phyloP scores from a whole-genome alignment of 805 yeast genomes.

The Candida ovalis region DNA sequence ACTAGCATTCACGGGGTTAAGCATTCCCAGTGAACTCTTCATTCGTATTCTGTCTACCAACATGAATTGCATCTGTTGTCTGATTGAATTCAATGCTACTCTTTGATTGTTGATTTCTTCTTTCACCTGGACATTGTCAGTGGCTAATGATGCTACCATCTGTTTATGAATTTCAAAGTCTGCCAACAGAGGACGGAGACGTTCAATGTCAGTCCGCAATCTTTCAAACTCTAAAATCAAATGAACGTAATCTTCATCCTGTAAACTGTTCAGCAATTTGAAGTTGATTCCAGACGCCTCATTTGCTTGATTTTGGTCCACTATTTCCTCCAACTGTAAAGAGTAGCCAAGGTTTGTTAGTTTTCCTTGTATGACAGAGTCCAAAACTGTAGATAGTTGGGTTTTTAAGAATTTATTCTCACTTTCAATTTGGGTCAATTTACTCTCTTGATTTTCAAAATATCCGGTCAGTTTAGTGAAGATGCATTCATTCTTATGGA shows the following conservation, averaged over 20 bases:
- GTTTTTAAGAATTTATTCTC: constrained; percentile 40
- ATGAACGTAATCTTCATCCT: constrained; percentile 25
- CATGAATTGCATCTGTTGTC: constrained; percentile 50
- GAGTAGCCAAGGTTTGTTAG: constrained; percentile 47
- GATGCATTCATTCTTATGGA: constrained; percentile 29
- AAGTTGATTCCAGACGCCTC: constrained; percentile 2
- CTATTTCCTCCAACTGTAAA: constrained; percentile 44
- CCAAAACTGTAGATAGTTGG: constrained; percentile 43
- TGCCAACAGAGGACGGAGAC: constrained; percentile 19
- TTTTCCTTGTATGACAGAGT: constrained; percentile 46
- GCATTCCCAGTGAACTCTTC: constrained; percentile 9
- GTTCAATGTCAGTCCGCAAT: constrained; percentile 39
- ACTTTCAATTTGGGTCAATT: constrained; percentile 26
- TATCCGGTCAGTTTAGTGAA: constrained; percentile 26
- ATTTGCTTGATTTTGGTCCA: constrained; percentile 16
- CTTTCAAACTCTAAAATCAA: constrained; percentile 42
- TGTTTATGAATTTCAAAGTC: constrained; percentile 27
- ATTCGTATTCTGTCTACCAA: constrained; percentile 38
- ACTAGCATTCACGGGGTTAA: not conserved
- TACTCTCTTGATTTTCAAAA: constrained; percentile 25
- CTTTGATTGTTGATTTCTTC: constrained; percentile 47
- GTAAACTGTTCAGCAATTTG: constrained; percentile 12
- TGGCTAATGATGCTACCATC: constrained; percentile 19
- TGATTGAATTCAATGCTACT: constrained; percentile 38
- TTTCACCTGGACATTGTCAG: constrained; percentile 31